Evolutionary conservation across 2,329 filamentous ascomycete genomes (phyloP).

Genomic region (Colletotrichum limetticola): DNA sequence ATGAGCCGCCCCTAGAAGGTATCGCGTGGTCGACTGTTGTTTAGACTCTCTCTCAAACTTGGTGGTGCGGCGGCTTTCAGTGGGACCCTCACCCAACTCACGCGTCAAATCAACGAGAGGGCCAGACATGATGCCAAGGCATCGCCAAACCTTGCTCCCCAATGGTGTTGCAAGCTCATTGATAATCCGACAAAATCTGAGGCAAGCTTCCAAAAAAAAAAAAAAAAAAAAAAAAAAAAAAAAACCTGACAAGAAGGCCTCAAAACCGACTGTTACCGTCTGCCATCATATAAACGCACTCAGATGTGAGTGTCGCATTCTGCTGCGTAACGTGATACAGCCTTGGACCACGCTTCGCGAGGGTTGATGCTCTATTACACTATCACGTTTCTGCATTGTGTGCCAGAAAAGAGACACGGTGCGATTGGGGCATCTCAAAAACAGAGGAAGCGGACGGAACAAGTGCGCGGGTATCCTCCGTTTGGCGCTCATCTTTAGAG

Average conservation of each 20-base stretch:
- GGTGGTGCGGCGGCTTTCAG: background rate
- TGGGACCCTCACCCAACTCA: background rate
- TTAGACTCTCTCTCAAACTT: background rate
- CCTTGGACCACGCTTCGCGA: constrained; percentile 7
- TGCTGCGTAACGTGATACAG: constrained; percentile 24
- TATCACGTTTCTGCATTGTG: constrained; percentile 2
- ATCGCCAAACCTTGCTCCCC: background rate
- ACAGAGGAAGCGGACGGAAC: background rate
- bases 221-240: too few relatives aligned
- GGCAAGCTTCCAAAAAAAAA: background rate
- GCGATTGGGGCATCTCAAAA: constrained; percentile 3
- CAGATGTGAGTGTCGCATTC: constrained; percentile 2
- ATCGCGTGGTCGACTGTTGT: background rate
- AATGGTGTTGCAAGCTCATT: background rate
- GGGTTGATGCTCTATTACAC: background rate
- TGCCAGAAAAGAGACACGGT: background rate
- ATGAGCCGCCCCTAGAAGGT: background rate
- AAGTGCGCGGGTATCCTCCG: background rate
- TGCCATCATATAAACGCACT: background rate
- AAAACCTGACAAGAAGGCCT: background rate
- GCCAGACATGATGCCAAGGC: background rate
- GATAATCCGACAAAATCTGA: constrained; percentile 6
- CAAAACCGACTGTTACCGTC: background rate
- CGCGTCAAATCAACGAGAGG: background rate
- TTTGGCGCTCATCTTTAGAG: background rate